phyloP scores from a whole-genome alignment of 2,329 filamentous ascomycete species.

The Stagonosporopsis cucurbitacearum region DNA sequence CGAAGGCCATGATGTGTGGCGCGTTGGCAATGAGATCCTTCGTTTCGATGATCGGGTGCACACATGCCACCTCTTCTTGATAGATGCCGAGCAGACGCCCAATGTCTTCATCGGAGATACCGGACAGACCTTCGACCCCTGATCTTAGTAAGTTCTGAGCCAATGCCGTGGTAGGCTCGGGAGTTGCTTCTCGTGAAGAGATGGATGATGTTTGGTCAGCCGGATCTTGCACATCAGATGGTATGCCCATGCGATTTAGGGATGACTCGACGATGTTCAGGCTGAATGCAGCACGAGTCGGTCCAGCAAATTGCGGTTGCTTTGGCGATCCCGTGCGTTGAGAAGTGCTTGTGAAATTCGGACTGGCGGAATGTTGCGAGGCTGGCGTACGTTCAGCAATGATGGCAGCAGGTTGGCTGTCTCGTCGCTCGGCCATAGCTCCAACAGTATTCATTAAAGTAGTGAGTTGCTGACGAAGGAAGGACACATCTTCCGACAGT shows the following conservation, averaged over 20 bases:
- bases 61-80: constrained; percentile 25
- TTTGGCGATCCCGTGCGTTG: constrained; percentile 14
- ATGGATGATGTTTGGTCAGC: constrained; percentile 10
- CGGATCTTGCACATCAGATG: constrained; percentile 2
- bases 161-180: constrained; percentile 7
- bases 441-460: constrained; percentile 17
- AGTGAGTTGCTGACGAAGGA: constrained; percentile 23
- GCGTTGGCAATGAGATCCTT: constrained; percentile 16
- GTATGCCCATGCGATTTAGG: constrained; percentile 24
- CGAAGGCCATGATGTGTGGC: constrained; percentile 13
- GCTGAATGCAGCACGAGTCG: constrained; percentile 29
- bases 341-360: constrained; percentile 8
- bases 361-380: constrained; percentile 12
- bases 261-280: constrained; percentile 31
- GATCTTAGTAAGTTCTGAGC: not conserved
- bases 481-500: constrained; percentile 21
- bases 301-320: constrained; percentile 29
- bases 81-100: constrained; percentile 23
- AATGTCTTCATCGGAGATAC: constrained; percentile 19
- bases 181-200: constrained; percentile 21
- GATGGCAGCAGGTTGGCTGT: not conserved
- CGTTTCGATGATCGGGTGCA: constrained; percentile 28
- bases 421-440: constrained; percentile 11
- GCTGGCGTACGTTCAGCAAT: constrained; percentile 4
- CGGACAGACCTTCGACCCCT: constrained; percentile 9